Base-by-base conservation (phyloP, 108 stramenopile species). In the Nitzschia sp. region DNA sequence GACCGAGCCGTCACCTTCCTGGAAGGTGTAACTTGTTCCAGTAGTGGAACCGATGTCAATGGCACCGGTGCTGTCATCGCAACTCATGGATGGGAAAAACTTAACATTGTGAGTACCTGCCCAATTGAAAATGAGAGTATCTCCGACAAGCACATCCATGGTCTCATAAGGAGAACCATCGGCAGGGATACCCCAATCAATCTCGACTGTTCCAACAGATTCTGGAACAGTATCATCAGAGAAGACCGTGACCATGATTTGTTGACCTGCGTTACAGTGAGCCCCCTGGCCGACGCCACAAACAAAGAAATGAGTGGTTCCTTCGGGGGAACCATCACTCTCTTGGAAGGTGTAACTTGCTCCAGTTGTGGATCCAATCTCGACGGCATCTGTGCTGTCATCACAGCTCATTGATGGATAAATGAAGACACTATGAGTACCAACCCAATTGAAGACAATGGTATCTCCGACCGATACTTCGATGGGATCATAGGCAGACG, bases 201-300 rank as follows among this genome's bases (percentile, higher is more conserved):
- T 15, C 17, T 48, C 46, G 17, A 48, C 46, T 1, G 46, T 48
- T 48, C 46, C 46, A 48, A 48, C 46, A 48, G 46, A 34, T 5
- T 34, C 29, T 34, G 29, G 29, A 34, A 34, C 29, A 34, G 29
- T 34, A 34, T 5, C 5, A 1, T 34, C 29, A 17, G 46, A 48
- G 46, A 48, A 48, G n/a, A 48, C 46, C 17, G 46, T 48, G 46
- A 48, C 46, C 46, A 48, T 17, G n/a, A 48, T 17, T 15, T 48
- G 14, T 48, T 48, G 46, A 6, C 46, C 46, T 15, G 46, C 46
- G 17, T 48, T 48, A 48, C 46, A 48, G 46, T 48, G 46, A 48
- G n/a, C 17, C 17, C 46, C 46, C 2, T 6, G 1, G 14, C 46
- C 46, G n/a, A 48, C 46, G 6, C n/a, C 17, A 6, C 46, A 48